Percentiles rank a stretch among this genome's conserved stretches.
Evolutionary conservation across 495 filamentous ascomycete species (phyloP).

Genomic region (Acidomyces sp.): DNA sequence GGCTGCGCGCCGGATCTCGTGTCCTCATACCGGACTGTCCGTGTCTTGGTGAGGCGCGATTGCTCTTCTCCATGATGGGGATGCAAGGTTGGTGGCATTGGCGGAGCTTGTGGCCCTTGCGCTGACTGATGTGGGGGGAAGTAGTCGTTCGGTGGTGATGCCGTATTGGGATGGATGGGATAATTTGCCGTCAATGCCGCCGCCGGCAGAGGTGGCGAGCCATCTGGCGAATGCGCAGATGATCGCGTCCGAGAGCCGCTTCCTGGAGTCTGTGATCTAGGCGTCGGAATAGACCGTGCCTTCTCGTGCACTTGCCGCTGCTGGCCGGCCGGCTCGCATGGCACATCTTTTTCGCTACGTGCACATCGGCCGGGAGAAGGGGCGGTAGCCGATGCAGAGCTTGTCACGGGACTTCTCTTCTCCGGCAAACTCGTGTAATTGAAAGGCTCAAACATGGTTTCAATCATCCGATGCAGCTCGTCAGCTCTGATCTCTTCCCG

Average conservation of each 20-base stretch:
- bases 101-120: constrained; percentile 9
- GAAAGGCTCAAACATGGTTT: constrained; percentile 87
- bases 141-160: constrained; percentile 11
- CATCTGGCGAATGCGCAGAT: constrained; percentile 28
- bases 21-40: constrained; percentile 22
- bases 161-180: constrained; percentile 1
- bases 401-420: constrained; percentile 2
- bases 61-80: neutral
- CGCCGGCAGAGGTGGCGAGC: constrained; percentile 26
- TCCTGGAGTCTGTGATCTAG: constrained; percentile 16
- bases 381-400: neutral
- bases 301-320: constrained; percentile 4
- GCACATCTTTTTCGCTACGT: constrained; percentile 5
- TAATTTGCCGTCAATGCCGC: constrained; percentile 7
- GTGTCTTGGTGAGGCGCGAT: constrained; percentile 13
- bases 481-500: constrained; percentile 91
- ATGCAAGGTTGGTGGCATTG: constrained; percentile 20
- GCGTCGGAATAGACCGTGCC: constrained; percentile 15
- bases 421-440: constrained; percentile 57
- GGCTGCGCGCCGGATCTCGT: constrained; percentile 1
- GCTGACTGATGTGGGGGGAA: constrained; percentile 11
- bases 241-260: constrained; percentile 21
- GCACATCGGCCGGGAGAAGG: constrained; percentile 6
- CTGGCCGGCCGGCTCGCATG: neutral
- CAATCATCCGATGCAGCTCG: constrained; percentile 86